Base-by-base conservation (phyloP, 2,329 filamentous ascomycete species). In the Plectosphaerella plurivora region DNA sequence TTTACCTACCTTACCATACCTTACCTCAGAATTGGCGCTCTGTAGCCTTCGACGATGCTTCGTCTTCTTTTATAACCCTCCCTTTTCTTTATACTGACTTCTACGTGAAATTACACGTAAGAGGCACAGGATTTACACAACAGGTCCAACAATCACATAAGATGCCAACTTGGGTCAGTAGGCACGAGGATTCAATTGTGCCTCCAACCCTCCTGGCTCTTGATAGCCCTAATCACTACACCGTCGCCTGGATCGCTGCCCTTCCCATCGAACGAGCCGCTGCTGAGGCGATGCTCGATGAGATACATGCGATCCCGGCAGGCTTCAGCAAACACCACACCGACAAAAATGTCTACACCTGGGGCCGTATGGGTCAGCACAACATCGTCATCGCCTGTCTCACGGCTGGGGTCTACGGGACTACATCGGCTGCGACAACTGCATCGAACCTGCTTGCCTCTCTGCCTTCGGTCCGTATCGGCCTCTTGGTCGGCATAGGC, bases 361-460 rank as follows among this genome's bases (percentile, higher is more conserved):
- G 62, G 33, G 63, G 62, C 20, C 39, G 46, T 8, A 55, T 61
- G 14, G 50, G 51, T 11, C 20, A 36, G 10, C 68, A 73, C 51
- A 68, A 73, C 37, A 56, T 72, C 8, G 69, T 69, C 18, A 64
- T 74, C 10, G 58, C 61, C 5, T 55, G 51, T 3, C 45, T 68
- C 3, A 63, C 67, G 0, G 53, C 58, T 6, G 65, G 59, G 12
- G 49, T 58, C 7, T 65, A 66, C 33, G 67, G 67, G 1, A 60
- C 55, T 3, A 51, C 9, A 3, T 52, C 57, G n/a, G 65, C 67
- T 0, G 62, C 65, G 1, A 57, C n/a, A 7, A 65, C 65, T 4
- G 66, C 61, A 1, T 58, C 51, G 12, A 51, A 63, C 35, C 63
- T 70, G 59, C 47, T 64, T 1, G 55, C 47, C 10, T 68, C 54